Percentiles rank a stretch among this genome's conserved stretches.
These are phyloP conservation scores for Galium porrigens DNA, from an alignment of 305 asterid species.

Conservation along the genomic window DNA sequence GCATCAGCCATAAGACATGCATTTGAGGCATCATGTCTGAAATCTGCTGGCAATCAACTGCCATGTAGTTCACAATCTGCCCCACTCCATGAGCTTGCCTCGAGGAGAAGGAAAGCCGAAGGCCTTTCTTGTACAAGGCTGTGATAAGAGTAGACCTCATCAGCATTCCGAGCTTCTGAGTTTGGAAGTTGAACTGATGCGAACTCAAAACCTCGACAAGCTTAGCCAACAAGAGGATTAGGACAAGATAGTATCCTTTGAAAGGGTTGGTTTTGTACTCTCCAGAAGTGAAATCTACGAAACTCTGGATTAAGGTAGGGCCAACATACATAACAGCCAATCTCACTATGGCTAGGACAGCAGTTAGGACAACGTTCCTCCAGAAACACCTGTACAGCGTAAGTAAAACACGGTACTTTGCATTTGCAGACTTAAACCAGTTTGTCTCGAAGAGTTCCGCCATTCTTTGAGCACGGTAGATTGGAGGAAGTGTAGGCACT, in stretches of 20 bases:
- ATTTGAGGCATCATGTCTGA: slow-evolving; percentile 40
- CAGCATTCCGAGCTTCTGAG: slow-evolving; percentile 50
- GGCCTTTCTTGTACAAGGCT: slow-evolving; percentile 46
- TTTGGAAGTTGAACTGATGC: slow-evolving; percentile 46
- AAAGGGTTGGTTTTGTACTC: slow-evolving; percentile 19
- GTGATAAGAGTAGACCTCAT: slow-evolving; percentile 42
- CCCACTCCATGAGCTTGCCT: slow-evolving; percentile 63
- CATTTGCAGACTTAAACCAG: slow-evolving; percentile 43
- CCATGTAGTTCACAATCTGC: slow-evolving; percentile 65
- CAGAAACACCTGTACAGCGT: slow-evolving; percentile 44
- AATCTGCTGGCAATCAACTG: slow-evolving; percentile 52
- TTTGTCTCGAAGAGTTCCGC: slow-evolving; percentile 25
- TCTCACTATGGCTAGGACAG: slow-evolving; percentile 30
- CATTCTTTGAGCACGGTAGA: slow-evolving; percentile 34
- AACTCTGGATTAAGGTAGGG: slow-evolving; percentile 41
- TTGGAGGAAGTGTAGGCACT: slow-evolving; percentile 42
- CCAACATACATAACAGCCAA: slow-evolving; percentile 40
- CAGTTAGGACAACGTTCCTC: slow-evolving; percentile 37
- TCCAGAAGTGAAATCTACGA: slow-evolving; percentile 36
- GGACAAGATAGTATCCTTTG: slow-evolving; percentile 32
- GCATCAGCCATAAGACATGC: slow-evolving; percentile 53
- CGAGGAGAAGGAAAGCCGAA: slow-evolving; percentile 34
- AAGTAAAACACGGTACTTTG: slow-evolving; percentile 33
- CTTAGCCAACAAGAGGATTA: slow-evolving; percentile 32
- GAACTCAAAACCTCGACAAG: slow-evolving; percentile 36